Percentiles rank a stretch among this genome's conserved stretches.
Evolutionary conservation across 1,284 basidiomycete species (phyloP).

Genomic region (Cystobasidium pallidum): DNA sequence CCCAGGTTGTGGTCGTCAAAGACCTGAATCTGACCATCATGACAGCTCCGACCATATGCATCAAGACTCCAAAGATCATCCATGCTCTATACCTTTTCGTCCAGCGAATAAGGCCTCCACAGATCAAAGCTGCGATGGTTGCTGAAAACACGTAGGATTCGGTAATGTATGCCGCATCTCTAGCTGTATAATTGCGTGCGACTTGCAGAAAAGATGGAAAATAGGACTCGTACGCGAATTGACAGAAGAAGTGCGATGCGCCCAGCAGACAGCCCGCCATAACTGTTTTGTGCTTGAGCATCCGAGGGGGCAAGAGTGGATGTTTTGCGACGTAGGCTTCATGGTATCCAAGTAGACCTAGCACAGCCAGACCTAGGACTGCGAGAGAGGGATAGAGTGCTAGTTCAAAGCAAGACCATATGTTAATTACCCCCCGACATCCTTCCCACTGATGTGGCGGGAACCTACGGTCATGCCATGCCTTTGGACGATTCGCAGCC

Average conservation of each 20-base stretch:
- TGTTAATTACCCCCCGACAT: too few species aligned
- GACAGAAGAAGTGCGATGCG: slow-evolving; percentile 53
- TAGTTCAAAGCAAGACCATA: too few species aligned
- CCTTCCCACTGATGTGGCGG: too few species aligned
- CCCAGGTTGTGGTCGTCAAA: slow-evolving; percentile 52
- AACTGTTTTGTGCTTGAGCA: slow-evolving; percentile 52
- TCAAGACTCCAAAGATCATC: slow-evolving; percentile 52
- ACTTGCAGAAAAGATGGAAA: slow-evolving; percentile 54
- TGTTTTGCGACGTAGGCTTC: slow-evolving; percentile 48
- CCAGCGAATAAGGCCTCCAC: slow-evolving; percentile 50
- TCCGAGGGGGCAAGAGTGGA: slow-evolving; percentile 51
- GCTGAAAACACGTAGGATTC: slow-evolving; percentile 54
- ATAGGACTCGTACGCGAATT: slow-evolving; percentile 52
- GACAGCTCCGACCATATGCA: slow-evolving; percentile 52
- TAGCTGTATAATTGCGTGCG: slow-evolving; percentile 51
- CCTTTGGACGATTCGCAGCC: slow-evolving; percentile 47
- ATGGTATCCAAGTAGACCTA: slow-evolving; percentile 52
- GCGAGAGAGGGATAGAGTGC: slow-evolving; percentile 48
- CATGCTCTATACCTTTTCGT: slow-evolving; percentile 53
- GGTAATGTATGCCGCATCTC: slow-evolving; percentile 53
- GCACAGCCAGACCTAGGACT: slow-evolving; percentile 45
- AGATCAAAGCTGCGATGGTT: slow-evolving; percentile 51
- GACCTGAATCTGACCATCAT: slow-evolving; percentile 54
- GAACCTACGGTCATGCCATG: slow-evolving; percentile 52
- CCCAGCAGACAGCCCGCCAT: slow-evolving; percentile 51